Evolutionary conservation across 2,329 filamentous ascomycete species (phyloP), one percentile per base, ranked within the genome.

Genomic region (Cordyceps javanica): DNA sequence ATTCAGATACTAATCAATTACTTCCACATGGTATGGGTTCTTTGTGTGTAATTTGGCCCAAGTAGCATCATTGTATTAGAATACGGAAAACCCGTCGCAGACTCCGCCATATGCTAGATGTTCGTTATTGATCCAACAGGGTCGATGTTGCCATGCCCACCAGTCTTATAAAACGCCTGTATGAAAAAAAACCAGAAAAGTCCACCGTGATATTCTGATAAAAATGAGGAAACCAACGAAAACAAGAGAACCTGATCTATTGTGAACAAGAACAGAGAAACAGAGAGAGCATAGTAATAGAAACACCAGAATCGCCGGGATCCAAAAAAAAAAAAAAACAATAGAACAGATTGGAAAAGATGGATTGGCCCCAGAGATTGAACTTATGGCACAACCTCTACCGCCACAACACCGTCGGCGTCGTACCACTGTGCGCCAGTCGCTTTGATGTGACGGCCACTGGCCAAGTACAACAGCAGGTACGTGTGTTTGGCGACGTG

Each of bases 401-500:
- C 60, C 4, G 76, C 69, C 9, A 89, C 72, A 38, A 79, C 66
- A 1, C 85, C 85, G 1, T 78, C 77, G 0, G 79, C 82, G 69
- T 86, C 90, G 53, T 87, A 71, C 90, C 90, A 96, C 49, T 73
- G 73, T 14, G 82, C 75, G 0, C 80, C 80, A 9, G 80, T 80
- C 7, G 74, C 75, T 59, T 81, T 79, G 16, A 92, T 71, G 60
- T 78, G 77, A 32, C 87, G 78, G 57, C 82, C 77, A 64, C 87
- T 93, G 0, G 85, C 88, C 14, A 91, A 72, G 67, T 89, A 93
- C 0, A 96, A 70, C 39, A 92, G 69, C 4, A 94, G 71, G 69
- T 91, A 96, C 34, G 90, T 78, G 65, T 95, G 87, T 55, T 83
- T 80, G 0, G 83, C 82, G 0, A 90, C 74, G 61, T 87, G 81